Evolutionary conservation across 805 yeast genomes (phyloP), one percentile per base, ranked within the genome.

Genomic region (Metschnikowia continentalis): DNA sequence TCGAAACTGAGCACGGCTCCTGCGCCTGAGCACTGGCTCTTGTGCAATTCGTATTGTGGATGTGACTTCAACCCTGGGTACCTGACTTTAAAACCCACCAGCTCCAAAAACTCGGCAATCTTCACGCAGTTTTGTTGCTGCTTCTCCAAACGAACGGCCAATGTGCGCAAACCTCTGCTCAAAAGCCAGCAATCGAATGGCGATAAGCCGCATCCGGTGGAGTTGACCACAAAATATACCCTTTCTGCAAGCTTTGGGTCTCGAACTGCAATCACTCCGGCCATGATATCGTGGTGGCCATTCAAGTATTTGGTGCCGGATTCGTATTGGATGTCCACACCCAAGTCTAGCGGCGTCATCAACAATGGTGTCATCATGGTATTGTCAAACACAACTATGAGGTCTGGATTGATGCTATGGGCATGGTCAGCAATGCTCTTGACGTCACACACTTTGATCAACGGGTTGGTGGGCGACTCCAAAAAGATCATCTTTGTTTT

Each of bases 281-380:
- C 97, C 98, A 91, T 91, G 61, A 91, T 81, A 67, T 92, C 97
- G 68, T 91, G 98, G 67, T 91, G 98, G 6, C 97, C 97, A 61
- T 90, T 87, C 59, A 91, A 75, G 64, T 88, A 91, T 69, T 91
- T 91, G 40, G 98, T 91, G 14, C 95, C 97, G 11, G 92, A 84
- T 66, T 91, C 98, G 67, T 91, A 92, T 51, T 88, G 96, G 51
- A 91, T 88, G 65, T 91, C 97, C 36, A 84, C 92, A 7, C 94
- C 95, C 58, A 87, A 79, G 59, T 88, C 89, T 57, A 91, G 75
- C 4, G 98, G 97, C 22, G 85, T 78, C 83, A 88, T 83, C 61
- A 85, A 76, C 54, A 91, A 69, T 11, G 97, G 97, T 30, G 96
- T 84, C 95, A 91, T 86, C 98, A 91, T 91, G 52, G 97, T 92